Evolutionary conservation across 345 rosid species (phyloP), one percentile per base, ranked within the genome.

Genomic region (Brassica napus): DNA sequence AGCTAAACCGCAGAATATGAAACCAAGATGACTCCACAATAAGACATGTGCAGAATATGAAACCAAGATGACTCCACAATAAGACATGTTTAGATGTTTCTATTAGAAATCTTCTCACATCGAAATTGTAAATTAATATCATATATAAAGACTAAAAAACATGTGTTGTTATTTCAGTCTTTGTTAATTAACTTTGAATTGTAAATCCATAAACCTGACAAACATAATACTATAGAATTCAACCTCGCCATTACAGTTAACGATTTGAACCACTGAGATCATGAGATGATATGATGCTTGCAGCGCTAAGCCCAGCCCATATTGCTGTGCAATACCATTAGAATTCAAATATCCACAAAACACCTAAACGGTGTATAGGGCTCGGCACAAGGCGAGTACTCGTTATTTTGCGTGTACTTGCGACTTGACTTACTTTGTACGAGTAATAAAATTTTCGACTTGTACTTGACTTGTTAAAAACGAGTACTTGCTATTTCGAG

Each of bases 241-340:
- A 12, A 68, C 23, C 8, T 68, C 23, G 28, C 23, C 18, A 52
- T 14, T 52, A 5, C 15, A 52, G 6, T 52, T n/a, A 52, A n/a
- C 57, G 7, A 52, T 52, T 5, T 52, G 18, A 52, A 52, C 57
- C 57, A 52, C 7, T 52, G 57, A n/a, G 57, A n/a, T 52, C 18
- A 52, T n/a, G 18, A 52, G 57, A n/a, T 52, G 21, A 52, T n/a
- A 44, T 49, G 14, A 69, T 18, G 34, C 8, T 52, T 58, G 31
- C 31, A 26, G 42, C 65, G 5, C 49, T 59, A 44, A 68, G 61
- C 74, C 66, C 59, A 68, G 62, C 62, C 68, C 79, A 68, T 37
- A 75, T 24, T 8, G 32, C 28, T 60, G 12, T 31, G 1, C 24
- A 32, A 7, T 64, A 64, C 68, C 6, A 64, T 32, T 32, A 32